Evolutionary conservation across 176 grass and related monocot genomes (phyloP).

Genomic region (Bromus sterilis): DNA sequence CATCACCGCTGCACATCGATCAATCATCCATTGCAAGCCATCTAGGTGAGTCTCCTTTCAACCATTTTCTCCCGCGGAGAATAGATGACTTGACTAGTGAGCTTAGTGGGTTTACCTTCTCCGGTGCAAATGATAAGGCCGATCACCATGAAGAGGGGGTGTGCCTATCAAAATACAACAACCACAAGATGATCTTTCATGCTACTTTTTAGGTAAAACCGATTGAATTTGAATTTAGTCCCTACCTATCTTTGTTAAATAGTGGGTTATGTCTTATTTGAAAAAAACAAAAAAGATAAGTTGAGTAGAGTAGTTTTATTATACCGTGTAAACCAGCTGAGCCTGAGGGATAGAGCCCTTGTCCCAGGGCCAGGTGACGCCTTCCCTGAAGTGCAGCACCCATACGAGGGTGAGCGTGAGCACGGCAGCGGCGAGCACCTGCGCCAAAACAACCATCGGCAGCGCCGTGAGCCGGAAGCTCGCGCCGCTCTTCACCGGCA

Average conservation of each 20-base stretch:
- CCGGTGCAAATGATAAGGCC: slow-evolving; percentile 44
- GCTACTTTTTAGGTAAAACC: background rate
- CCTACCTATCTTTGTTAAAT: no score
- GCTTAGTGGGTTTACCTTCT: slow-evolving; percentile 25
- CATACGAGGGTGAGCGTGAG: slow-evolving; percentile 39
- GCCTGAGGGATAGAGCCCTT: background rate
- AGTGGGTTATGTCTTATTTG: no score
- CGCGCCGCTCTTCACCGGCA: slow-evolving; percentile 37
- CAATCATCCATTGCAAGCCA: background rate
- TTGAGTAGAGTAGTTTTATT: background rate
- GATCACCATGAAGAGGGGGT: slow-evolving; percentile 51
- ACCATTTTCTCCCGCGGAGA: background rate
- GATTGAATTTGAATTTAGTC: background rate
- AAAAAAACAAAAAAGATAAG: no score
- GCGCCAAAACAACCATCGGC: slow-evolving; percentile 21
- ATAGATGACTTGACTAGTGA: background rate
- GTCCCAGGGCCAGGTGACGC: slow-evolving; percentile 30
- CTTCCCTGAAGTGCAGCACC: slow-evolving; percentile 28
- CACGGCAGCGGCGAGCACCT: slow-evolving; percentile 34
- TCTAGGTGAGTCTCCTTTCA: background rate
- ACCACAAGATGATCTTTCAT: background rate
- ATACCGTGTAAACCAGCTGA: slow-evolving; percentile 18
- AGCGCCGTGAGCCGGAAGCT: slow-evolving; percentile 28
- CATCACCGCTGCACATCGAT: slow-evolving; percentile 30
- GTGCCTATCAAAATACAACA: slow-evolving; percentile 1